Base-by-base conservation (phyloP, 2,329 filamentous ascomycete genomes). In the Nigrospora osmanthi region DNA sequence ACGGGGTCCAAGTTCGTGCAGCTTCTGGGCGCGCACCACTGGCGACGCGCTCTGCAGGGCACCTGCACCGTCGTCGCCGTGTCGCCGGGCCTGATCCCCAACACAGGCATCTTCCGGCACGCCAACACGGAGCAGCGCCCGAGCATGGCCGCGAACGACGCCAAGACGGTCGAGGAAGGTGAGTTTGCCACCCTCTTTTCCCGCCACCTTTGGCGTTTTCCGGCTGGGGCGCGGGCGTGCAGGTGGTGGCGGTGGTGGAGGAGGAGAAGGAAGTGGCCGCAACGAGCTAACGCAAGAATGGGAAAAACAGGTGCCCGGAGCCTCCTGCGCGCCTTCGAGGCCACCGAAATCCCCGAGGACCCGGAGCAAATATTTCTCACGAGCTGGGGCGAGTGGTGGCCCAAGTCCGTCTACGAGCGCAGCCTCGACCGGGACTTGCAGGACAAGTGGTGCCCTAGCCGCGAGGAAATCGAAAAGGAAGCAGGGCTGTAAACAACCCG, bases 381-480 rank as follows among this genome's bases (percentile, higher is more conserved):
- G 0, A 76, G 72, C 51, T 76, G 72, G 73, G 74, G 74, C 2
- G 73, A 78, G 59, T 78, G 73, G 72, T 78, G 73, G 73, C 53
- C 61, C 13, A 73, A 67, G 54, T 61, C 67, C 4, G 61, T 68
- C 2, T 69, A 68, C 42, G 61, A 52, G 12, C 57, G 61, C 44
- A 60, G 61, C 2, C 57, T 75, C 3, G 70, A 78, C 43, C 66
- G 67, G 58, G 49, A 51, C 1, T 60, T 78, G 3, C 74, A 77
- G 60, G 65, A 76, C 35, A 75, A 72, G 53, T 78, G 72, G 72
- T 71, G 59, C 19, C 69, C 68, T 0, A 66, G 62, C 40, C 67
- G 68, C 54, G 69, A 73, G 36, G 59, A 70, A 30, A 67, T 77
- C 46, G 73, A 77, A 53, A 64, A 58, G 46, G 68, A 72, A 37